Conservation (phyloP, 352 stramenopile species). For the Globisporangium spiculum region DNA sequence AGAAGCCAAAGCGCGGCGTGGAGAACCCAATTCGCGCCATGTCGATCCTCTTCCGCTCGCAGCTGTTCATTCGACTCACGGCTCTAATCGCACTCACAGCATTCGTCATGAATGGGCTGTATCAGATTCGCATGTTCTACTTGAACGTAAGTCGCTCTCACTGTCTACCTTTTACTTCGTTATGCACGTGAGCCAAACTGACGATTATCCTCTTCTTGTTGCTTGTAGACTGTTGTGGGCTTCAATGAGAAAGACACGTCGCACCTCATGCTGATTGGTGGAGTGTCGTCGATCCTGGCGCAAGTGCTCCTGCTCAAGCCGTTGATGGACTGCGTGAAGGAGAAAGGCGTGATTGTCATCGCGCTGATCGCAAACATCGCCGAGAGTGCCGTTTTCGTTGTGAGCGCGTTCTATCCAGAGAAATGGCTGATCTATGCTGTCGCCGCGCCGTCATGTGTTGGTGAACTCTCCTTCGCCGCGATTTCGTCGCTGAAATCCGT, state of each 20-base stretch:
- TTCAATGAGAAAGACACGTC: conserved; percentile 69
- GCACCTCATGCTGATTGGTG: conserved; percentile 56
- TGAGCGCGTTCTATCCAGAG: conserved; percentile 46
- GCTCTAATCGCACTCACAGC: conserved; percentile 63
- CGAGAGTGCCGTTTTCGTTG: conserved; percentile 35
- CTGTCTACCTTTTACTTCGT: background rate
- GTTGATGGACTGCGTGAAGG: conserved; percentile 48
- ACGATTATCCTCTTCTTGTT: background rate
- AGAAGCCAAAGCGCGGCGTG: conserved; percentile 28
- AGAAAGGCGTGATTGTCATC: conserved; percentile 70
- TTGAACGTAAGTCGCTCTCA: conserved; percentile 43
- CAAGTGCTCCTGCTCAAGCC: conserved; percentile 63
- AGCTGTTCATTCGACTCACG: conserved; percentile 63
- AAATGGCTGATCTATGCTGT: conserved; percentile 63
- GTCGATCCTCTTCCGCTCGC: conserved; percentile 60
- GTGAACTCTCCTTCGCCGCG: conserved; percentile 66
- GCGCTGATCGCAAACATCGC: conserved; percentile 40
- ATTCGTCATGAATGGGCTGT: conserved; percentile 58
- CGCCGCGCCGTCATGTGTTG: conserved; percentile 38
- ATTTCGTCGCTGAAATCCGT: conserved; percentile 65
- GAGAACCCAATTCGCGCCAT: conserved; percentile 63
- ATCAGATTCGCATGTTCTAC: conserved; percentile 69
- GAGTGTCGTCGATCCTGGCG: conserved; percentile 50
- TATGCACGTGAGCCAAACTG: background rate
- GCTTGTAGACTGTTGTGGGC: conserved; percentile 46